These are phyloP conservation scores for Solanum sejunctum DNA, from an alignment of 257 asterid species.

Conservation along the genomic window DNA sequence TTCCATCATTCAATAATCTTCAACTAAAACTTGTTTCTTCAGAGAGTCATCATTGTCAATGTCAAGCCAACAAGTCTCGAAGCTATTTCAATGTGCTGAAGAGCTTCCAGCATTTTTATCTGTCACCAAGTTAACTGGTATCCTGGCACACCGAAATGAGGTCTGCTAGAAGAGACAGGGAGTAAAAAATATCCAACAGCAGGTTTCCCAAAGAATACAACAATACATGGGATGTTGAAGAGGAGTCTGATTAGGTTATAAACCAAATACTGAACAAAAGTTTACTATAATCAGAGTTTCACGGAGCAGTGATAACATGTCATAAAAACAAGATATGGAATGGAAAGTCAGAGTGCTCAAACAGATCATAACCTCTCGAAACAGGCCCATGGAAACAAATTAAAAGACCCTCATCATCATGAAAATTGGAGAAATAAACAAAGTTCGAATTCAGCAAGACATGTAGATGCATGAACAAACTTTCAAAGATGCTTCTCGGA, in stretches of 20 bases:
- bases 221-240: background rate
- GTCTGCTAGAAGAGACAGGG: background rate
- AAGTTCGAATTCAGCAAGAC: background rate
- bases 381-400: background rate
- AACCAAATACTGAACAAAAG: background rate
- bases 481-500: background rate
- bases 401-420: background rate
- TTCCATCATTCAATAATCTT: slow-evolving; percentile 63
- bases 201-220: background rate
- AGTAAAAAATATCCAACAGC: background rate
- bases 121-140: slow-evolving; percentile 9
- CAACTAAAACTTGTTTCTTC: slow-evolving; percentile 79
- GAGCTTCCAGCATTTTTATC: slow-evolving; percentile 99
- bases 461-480: background rate
- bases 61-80: slow-evolving; percentile 81
- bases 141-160: background rate
- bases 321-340: background rate
- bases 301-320: background rate
- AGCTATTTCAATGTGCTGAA: slow-evolving; percentile 95
- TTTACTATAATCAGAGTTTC: background rate
- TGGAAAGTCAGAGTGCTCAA: background rate
- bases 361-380: background rate
- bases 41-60: slow-evolving; percentile 51
- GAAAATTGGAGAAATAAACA: background rate
- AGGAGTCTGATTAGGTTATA: background rate